These are phyloP conservation scores for Populus ilicifolia DNA, from an alignment of 345 rosid genomes.

Conservation along the genomic window DNA sequence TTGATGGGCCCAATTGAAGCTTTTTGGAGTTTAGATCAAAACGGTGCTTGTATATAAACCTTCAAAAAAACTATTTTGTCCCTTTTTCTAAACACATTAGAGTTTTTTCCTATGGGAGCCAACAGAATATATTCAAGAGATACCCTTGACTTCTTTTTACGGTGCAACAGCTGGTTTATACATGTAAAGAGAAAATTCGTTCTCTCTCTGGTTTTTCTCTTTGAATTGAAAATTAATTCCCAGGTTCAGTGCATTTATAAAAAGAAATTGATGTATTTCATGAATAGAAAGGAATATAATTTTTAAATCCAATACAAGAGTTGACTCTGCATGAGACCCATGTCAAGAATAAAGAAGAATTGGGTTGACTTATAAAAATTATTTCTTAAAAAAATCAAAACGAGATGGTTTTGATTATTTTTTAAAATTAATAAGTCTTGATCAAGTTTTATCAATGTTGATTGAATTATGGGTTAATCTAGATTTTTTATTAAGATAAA, in stretches of 20 bases:
- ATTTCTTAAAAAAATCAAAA: too few relatives aligned
- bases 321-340: too few relatives aligned
- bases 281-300: not conserved
- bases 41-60: not conserved
- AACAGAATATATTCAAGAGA: not conserved
- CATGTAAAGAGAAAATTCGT: not conserved
- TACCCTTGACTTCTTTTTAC: not conserved
- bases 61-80: not conserved
- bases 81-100: not conserved
- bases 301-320: too few relatives aligned
- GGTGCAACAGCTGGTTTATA: not conserved
- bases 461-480: rapidly evolving
- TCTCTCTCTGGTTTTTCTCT: not conserved
- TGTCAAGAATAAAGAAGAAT: too few relatives aligned
- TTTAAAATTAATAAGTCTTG: too few relatives aligned
- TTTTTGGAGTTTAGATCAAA: not conserved
- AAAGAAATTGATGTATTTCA: not conserved
- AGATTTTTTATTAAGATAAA: rapidly evolving
- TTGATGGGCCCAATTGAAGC: slow-evolving; percentile 15
- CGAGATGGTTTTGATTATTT: too few relatives aligned
- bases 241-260: too few relatives aligned
- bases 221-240: not conserved
- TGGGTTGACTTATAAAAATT: too few relatives aligned
- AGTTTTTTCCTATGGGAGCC: not conserved
- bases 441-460: rapidly evolving